Evolutionary conservation across 2,329 filamentous ascomycete genomes (phyloP).

Genomic region (Phaeophleospora eucalypticola): DNA sequence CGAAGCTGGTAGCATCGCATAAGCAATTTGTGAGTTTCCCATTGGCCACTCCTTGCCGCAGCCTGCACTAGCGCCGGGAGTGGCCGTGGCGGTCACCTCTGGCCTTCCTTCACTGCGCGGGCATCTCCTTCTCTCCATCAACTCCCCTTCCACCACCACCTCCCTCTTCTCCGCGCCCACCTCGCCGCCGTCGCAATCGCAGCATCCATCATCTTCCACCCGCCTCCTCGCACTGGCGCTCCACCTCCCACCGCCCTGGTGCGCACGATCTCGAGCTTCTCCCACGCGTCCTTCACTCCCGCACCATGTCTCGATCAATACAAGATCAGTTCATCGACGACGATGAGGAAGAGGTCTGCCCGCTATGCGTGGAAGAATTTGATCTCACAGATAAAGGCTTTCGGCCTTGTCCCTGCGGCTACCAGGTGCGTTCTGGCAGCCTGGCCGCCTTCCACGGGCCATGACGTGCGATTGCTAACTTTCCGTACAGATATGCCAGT

Average conservation of each 20-base stretch:
- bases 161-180: neutral
- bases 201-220: neutral
- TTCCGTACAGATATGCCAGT: slow-evolving; percentile 80
- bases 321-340: slow-evolving; percentile 54
- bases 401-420: slow-evolving; percentile 92
- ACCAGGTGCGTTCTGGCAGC: slow-evolving; percentile 66
- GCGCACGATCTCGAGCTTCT: slow-evolving; percentile 9
- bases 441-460: neutral
- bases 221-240: slow-evolving; percentile 7
- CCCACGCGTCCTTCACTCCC: slow-evolving; percentile 18
- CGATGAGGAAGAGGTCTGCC: slow-evolving; percentile 61
- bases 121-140: neutral
- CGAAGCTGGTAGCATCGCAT: too few species aligned
- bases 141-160: neutral
- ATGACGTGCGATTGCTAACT: slow-evolving; percentile 10
- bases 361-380: slow-evolving; percentile 97
- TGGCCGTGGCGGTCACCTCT: neutral
- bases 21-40: too few species aligned
- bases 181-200: neutral
- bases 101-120: neutral
- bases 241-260: neutral
- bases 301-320: slow-evolving; percentile 46
- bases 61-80: too few species aligned
- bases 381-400: slow-evolving; percentile 97
- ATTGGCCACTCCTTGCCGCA: too few species aligned